Base-by-base conservation (phyloP, 495 filamentous ascomycete genomes). In the Alectoria sarmentosa region DNA sequence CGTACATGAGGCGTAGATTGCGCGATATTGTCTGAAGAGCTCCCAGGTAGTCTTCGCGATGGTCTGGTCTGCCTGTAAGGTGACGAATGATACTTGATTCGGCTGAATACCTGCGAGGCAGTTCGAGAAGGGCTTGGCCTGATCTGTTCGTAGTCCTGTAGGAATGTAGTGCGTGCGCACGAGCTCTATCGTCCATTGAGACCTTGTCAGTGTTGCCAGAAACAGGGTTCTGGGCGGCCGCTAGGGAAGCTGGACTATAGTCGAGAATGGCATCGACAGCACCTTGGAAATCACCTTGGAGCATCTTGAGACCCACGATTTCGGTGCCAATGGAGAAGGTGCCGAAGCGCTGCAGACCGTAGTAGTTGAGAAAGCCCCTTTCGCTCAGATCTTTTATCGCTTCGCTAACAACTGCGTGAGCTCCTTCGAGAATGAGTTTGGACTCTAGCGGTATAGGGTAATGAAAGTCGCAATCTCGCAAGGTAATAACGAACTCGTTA, bases 311-410 rank as follows among this genome's bases (percentile, higher is more conserved):
- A 41, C 94, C 94, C 17, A 96, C 74, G 2, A 83, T 81, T 67
- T 96, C 89, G 2, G 94, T 98, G 7, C 90, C 85, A 8, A 87
- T 88, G 5, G 82, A 74, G 73, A 91, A 92, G 5, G 90, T 89
- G 32, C 94, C 94, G 69, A 98, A 98, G 17, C 94, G 86, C 76
- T 98, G 94, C 4, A 97, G 83, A 19, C 94, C 94, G 65, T 89
- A 98, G 77, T 98, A 98, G 74, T 98, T 98, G 73, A 98, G 85
- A 76, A 96, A 98, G 0, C 94, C 94, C 19, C 84, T 77, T 54
- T 83, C 73, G 60, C 75, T 74, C 13, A 92, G 78, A 36, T 79
- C 77, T 56, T 76, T 70, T 52, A 89, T 74, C 10, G 85, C 77
- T 3, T 78, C 70, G 17, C 75, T 76, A 8, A 97, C 79, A 48